phyloP scores from a whole-genome alignment of 345 rosid genomes.

The Aethionema arabicum region DNA sequence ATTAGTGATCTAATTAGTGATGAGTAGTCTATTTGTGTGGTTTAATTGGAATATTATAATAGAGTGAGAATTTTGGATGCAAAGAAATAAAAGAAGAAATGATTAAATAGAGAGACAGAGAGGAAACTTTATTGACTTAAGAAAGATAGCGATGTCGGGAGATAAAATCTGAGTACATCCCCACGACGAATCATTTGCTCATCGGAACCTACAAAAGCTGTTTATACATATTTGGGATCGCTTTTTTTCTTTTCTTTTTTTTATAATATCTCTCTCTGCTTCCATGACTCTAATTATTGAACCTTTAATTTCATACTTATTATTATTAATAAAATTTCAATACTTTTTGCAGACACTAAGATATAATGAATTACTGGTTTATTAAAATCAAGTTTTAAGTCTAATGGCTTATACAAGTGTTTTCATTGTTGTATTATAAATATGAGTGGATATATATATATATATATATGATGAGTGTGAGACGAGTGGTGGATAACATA shows the following conservation, averaged over 20 bases:
- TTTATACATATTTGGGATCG: conserved; percentile 36
- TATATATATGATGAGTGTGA: too few relatives aligned
- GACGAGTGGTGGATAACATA: too few relatives aligned
- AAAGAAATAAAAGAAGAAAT: conserved; percentile 26
- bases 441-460: too few relatives aligned
- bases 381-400: too few relatives aligned
- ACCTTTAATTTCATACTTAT: too few relatives aligned
- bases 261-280: neutral
- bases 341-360: too few relatives aligned
- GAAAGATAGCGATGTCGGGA: conserved; percentile 41
- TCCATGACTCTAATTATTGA: neutral
- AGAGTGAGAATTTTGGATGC: conserved; percentile 34
- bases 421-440: too few relatives aligned
- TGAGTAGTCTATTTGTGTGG: neutral
- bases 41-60: conserved; percentile 5
- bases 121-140: conserved; percentile 33
- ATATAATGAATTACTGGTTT: too few relatives aligned
- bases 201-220: conserved; percentile 40
- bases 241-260: conserved; percentile 9
- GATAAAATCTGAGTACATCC: conserved; percentile 40
- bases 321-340: too few relatives aligned
- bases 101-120: conserved; percentile 36
- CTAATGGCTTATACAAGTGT: too few relatives aligned
- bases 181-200: conserved; percentile 40
- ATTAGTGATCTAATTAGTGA: too few relatives aligned